These are phyloP conservation scores for Starmerella floricola DNA, from an alignment of 805 yeast genomes.

Conservation along the genomic window DNA sequence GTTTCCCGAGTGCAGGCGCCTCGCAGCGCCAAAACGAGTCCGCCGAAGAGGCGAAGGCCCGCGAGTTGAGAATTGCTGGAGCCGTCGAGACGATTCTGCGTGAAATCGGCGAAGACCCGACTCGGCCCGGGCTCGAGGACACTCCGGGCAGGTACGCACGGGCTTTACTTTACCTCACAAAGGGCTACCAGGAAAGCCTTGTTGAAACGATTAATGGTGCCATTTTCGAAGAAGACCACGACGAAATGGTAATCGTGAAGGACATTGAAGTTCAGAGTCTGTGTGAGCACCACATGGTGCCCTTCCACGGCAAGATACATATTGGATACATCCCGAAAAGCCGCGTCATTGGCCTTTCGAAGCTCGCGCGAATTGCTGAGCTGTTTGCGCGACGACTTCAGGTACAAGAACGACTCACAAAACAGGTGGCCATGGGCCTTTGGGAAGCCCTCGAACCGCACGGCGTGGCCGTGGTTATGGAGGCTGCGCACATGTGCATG, in stretches of 20 bases:
- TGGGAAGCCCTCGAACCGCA: constrained; percentile 83
- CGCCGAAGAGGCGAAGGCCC: constrained; percentile 47
- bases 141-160: constrained; percentile 95
- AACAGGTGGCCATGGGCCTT: constrained; percentile 93
- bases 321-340: constrained; percentile 96
- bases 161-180: constrained; percentile 90
- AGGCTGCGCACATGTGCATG: constrained; percentile 98
- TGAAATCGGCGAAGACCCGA: constrained; percentile 85
- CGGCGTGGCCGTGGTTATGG: constrained; percentile 97
- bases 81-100: constrained; percentile 63
- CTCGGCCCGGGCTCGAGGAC: constrained; percentile 78
- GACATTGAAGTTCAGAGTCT: constrained; percentile 85
- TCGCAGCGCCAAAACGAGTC: constrained; percentile 59
- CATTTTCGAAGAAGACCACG: constrained; percentile 95
- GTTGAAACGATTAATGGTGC: constrained; percentile 88
- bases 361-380: constrained; percentile 89
- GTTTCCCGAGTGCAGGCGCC: constrained; percentile 91
- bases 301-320: constrained; percentile 92
- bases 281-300: constrained; percentile 97
- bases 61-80: constrained; percentile 66
- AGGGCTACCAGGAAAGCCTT: constrained; percentile 91
- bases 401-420: constrained; percentile 95
- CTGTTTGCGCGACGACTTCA: constrained; percentile 93
- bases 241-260: constrained; percentile 95
- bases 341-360: constrained; percentile 81